Evolutionary conservation across 495 filamentous ascomycete genomes (phyloP).

Genomic region (Staphylotrichum tortipilum): DNA sequence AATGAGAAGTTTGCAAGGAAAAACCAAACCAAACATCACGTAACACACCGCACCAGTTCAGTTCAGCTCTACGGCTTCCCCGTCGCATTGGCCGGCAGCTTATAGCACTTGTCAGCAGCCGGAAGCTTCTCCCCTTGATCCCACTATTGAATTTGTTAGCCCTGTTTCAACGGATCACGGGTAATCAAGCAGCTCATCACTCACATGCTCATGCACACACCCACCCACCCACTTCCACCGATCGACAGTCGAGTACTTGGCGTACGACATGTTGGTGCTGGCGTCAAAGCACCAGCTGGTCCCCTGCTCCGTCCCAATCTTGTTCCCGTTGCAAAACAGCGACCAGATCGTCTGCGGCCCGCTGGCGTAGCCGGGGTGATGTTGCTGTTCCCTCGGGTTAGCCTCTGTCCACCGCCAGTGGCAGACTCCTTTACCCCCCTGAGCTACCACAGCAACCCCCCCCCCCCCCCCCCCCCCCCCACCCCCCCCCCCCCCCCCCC

Average conservation of each 20-base stretch:
- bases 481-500: too few relatives aligned
- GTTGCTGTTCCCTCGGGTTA: not conserved
- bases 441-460: too few relatives aligned
- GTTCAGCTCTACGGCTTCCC: too few relatives aligned
- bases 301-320: not conserved
- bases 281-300: slow-evolving; percentile 1
- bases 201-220: slow-evolving; percentile 42
- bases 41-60: too few relatives aligned
- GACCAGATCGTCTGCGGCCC: not conserved
- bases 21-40: too few relatives aligned
- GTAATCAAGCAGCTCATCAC: slow-evolving; percentile 11
- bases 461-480: too few relatives aligned
- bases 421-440: too few relatives aligned
- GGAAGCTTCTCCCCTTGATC: slow-evolving; percentile 30
- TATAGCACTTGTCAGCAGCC: slow-evolving; percentile 29
- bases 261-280: slow-evolving; percentile 40
- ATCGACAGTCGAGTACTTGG: slow-evolving; percentile 35
- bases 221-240: slow-evolving; percentile 40
- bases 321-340: not conserved
- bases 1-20: too few relatives aligned
- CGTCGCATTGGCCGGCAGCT: slow-evolving; percentile 15
- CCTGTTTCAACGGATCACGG: not conserved
- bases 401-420: too few relatives aligned
- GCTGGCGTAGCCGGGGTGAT: not conserved
- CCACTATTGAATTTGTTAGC: slow-evolving; percentile 23